Evolutionary conservation across 1,284 basidiomycete genomes (phyloP).

Genomic region (Pterulicium gracile): DNA sequence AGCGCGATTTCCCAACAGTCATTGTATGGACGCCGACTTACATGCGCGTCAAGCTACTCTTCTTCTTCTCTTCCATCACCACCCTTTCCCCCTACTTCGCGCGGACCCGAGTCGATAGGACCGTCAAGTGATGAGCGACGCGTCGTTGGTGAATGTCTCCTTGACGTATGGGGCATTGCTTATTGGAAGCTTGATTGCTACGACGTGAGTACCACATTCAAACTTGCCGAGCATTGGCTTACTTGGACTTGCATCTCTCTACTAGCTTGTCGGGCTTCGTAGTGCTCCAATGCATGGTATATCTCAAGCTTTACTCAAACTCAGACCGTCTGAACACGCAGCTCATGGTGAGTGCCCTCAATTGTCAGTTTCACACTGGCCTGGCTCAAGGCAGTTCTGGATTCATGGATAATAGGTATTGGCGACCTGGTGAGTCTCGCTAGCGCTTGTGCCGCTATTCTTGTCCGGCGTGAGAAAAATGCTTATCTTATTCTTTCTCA

Average conservation of each 20-base stretch:
- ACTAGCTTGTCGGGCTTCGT: neutral
- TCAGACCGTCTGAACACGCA: neutral
- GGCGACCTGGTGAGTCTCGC: neutral
- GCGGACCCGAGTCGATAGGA: too few relatives aligned
- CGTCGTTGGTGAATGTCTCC: neutral
- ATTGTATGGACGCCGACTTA: too few relatives aligned
- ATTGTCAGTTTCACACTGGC: too few relatives aligned
- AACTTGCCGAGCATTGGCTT: neutral
- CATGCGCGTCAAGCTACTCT: too few relatives aligned
- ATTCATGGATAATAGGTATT: too few relatives aligned
- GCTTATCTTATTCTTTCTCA: neutral
- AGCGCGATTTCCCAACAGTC: too few relatives aligned
- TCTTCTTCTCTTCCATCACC: neutral
- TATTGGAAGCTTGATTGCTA: neutral
- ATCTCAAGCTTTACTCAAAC: neutral
- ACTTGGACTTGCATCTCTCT: neutral
- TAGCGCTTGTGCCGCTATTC: too few relatives aligned
- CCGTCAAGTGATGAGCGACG: too few relatives aligned
- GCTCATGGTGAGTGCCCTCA: neutral
- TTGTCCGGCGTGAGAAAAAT: too few relatives aligned
- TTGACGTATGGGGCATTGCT: neutral
- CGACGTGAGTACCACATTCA: neutral
- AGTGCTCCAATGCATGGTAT: neutral
- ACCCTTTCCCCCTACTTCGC: too few relatives aligned
- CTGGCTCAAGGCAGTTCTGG: too few relatives aligned